Base-by-base conservation (phyloP, 805 yeast genomes). In the Ogataea neopini region DNA sequence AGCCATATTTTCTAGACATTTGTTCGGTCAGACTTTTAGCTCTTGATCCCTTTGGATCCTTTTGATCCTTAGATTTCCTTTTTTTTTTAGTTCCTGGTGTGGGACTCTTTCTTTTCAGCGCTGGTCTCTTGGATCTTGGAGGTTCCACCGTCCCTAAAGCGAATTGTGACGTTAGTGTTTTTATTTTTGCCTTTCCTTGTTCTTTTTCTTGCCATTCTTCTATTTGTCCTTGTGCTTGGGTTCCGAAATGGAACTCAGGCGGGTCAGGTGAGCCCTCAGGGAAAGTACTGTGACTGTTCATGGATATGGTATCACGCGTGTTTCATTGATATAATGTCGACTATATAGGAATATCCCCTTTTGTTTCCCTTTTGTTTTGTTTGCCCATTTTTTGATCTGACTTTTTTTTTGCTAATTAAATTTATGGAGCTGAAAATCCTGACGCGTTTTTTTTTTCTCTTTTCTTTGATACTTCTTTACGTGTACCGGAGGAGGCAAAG, bases 21-120 rank as follows among this genome's bases (percentile, higher is more conserved):
- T 58, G 57, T 18, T 54, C 54, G 4, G 61, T 58, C n/a, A 61
- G 45, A 35, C 61, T 58, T 40, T 53, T 59, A 37, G 54, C n/a
- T n/a, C n/a, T n/a, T n/a, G n/a, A n/a, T n/a, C n/a, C n/a, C n/a
- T n/a, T n/a, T n/a, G n/a, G n/a, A n/a, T n/a, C n/a, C n/a, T n/a
- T n/a, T n/a, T n/a, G n/a, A n/a, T n/a, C 49, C 48, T 44, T 51
- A 26, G 41, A 44, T 26, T 19, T 40, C 13, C 17, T 37, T 38
- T 23, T 40, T 15, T 38, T 38, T 15, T 38, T 38, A 9, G 32
- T 14, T 5, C 25, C 6, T 19, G 29, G 14, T 1, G 43, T 17
- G 11, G 35, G n/a, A 20, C 18, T 26, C 30, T 30, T 40, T 9
- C 43, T 19, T n/a, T 40, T 40, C 19, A 29, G 20, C 2, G 43